Evolutionary conservation across 75 land plant genomes (phyloP), one percentile per base, ranked within the genome.

Genomic region (Pseudotsuga menziesii): DNA sequence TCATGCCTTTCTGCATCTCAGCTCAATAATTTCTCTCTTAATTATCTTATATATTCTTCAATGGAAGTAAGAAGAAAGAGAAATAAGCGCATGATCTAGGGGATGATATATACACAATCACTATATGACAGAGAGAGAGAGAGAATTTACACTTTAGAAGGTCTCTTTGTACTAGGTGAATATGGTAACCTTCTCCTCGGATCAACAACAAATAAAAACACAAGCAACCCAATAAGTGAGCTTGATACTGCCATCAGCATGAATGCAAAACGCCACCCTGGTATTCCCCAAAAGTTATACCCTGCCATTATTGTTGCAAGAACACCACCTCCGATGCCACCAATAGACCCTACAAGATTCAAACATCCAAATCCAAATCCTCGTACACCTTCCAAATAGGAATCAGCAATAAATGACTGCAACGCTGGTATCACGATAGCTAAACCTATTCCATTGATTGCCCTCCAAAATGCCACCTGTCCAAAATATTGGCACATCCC

Each of bases 371-470:
- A 97, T 7, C 98, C 99, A 17, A 86, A 75, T 20, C 99, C 99
- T 75, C 99, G 82, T 27, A 81, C 90, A 52, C 85, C 87, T 80
- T 94, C 99, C 27, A 32, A 58, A 61, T 97, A 90, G 61, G 95
- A 89, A 80, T 97, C 99, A 32, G 99, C 99, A 52, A 97, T 91
- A 78, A 90, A 97, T 41, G 99, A 97, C 78, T 94, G 98, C 17
- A 94, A 86, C 41, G 99, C 93, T 3, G 99, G 99, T 20, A 97
- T 95, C 54, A 97, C 99, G 77, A 97, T 97, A n/a, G 99, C 99
- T 36, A 97, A 80, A 35, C 99, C 99, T 66, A 97, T 83, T 55
- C 99, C 99, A 79, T 97, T 97, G 44, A 94, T 66, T 48, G 98
- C 98, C 78, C 99, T 89, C 91, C 96, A 92, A 57, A 90, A 82